Evolutionary conservation across 768 basidiomycete species (phyloP).

Genomic region (Russula sp.): DNA sequence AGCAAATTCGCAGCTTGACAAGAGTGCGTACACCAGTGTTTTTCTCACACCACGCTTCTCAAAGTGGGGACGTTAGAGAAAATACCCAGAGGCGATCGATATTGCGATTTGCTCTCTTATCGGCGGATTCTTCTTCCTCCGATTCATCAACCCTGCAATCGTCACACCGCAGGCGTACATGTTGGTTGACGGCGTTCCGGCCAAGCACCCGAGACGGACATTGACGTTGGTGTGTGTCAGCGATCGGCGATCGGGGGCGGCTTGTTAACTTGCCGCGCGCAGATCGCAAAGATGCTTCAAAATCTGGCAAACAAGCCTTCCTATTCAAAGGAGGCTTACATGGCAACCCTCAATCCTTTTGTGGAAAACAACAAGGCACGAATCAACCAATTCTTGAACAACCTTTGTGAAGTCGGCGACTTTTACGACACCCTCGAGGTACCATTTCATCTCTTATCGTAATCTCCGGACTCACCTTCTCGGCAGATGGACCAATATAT

Average conservation of each 20-base stretch:
- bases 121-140: slow-evolving; percentile 99
- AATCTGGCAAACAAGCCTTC: slow-evolving; percentile 98
- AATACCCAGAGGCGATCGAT: slow-evolving; percentile 98
- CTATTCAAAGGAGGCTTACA: slow-evolving; percentile 96
- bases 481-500: slow-evolving; percentile 98
- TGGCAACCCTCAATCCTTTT: slow-evolving; percentile 97
- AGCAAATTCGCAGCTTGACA: slow-evolving; percentile 95
- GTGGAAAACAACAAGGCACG: slow-evolving; percentile 98
- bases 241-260: not conserved
- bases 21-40: slow-evolving; percentile 47
- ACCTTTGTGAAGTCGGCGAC: slow-evolving; percentile 95
- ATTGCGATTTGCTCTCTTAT: slow-evolving; percentile 98
- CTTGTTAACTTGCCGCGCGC: not conserved
- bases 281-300: slow-evolving; percentile 99
- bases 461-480: not conserved
- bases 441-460: not conserved
- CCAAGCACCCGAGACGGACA: slow-evolving; percentile 94
- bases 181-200: slow-evolving; percentile 96
- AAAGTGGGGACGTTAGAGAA: slow-evolving; percentile 50
- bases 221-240: slow-evolving; percentile 62
- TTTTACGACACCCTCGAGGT: slow-evolving; percentile 99
- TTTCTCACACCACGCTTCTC: not conserved
- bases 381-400: slow-evolving; percentile 96
- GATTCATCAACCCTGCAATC: slow-evolving; percentile 98
- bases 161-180: slow-evolving; percentile 99